These are phyloP conservation scores for Tetrahymena elliotti DNA, from an alignment of 73 alveolate species.

Conservation along the genomic window DNA sequence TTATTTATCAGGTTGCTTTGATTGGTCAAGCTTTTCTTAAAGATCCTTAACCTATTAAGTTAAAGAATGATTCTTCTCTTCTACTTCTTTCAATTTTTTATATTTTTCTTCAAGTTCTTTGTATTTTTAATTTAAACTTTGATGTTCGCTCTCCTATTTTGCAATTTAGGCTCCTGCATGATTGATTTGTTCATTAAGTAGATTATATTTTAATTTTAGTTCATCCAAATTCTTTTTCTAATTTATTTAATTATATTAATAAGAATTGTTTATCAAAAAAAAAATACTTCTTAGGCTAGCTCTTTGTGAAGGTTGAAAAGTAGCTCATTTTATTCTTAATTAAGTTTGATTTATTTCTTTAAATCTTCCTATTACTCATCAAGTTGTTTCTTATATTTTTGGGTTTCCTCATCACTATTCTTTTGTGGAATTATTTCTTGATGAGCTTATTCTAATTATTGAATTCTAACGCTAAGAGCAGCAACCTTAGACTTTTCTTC, in stretches of 20 bases:
- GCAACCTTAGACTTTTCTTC: neutral
- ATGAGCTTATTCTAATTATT: neutral
- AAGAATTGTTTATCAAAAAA: neutral
- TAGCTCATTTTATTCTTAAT: neutral
- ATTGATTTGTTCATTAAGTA: neutral
- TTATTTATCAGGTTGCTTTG: neutral
- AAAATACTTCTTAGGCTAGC: neutral
- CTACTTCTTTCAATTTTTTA: too few species aligned
- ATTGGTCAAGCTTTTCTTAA: neutral
- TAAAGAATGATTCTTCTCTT: neutral
- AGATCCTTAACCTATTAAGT: neutral
- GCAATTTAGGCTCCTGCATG: neutral
- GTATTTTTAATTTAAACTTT: neutral
- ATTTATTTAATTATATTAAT: neutral
- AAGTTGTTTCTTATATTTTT: neutral
- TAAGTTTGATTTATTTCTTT: neutral
- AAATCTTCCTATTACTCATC: neutral
- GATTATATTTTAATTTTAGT: neutral
- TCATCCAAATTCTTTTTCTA: neutral
- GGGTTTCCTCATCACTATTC: neutral
- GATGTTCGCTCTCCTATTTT: neutral
- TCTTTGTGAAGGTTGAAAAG: neutral
- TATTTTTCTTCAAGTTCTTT: neutral
- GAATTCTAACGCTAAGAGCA: neutral
- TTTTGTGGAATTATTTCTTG: neutral